Evolutionary conservation across 805 yeast species (phyloP).

Genomic region (Torulaspora maleeae): DNA sequence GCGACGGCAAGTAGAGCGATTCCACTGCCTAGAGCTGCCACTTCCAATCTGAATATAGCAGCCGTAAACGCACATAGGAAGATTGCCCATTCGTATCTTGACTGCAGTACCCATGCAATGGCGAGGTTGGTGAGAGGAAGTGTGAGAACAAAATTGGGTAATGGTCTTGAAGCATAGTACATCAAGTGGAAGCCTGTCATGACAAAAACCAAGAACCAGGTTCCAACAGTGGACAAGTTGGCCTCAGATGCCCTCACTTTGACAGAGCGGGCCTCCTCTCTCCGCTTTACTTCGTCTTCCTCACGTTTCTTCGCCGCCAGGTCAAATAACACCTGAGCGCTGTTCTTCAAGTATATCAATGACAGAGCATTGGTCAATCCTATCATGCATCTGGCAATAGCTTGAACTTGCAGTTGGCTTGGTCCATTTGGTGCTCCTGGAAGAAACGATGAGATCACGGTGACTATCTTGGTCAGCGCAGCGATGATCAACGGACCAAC

Average conservation of each 20-base stretch:
- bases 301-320: constrained; percentile 12
- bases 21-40: constrained; percentile 51
- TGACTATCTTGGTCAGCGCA: constrained; percentile 40
- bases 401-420: constrained; percentile 49
- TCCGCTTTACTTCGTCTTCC: constrained; percentile 16
- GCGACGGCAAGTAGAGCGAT: constrained; percentile 44
- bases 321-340: constrained; percentile 30
- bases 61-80: constrained; percentile 57
- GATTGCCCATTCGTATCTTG: constrained; percentile 46
- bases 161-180: constrained; percentile 75
- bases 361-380: constrained; percentile 58
- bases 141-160: constrained; percentile 79
- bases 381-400: constrained; percentile 52
- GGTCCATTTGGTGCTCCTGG: constrained; percentile 10
- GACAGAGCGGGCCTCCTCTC: constrained; percentile 12
- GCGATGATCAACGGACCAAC: constrained; percentile 62
- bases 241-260: constrained; percentile 9
- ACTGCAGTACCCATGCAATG: constrained; percentile 46
- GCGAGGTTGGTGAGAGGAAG: constrained; percentile 66
- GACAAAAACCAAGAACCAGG: constrained; percentile 58
- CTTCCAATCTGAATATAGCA: constrained; percentile 66
- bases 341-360: constrained; percentile 47
- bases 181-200: constrained; percentile 73
- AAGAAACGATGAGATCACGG: constrained; percentile 10
- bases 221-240: constrained; percentile 35